Evolutionary conservation across 139 green algal species (phyloP), one percentile per base, ranked within the genome.

Genomic region (Chara braunii): DNA sequence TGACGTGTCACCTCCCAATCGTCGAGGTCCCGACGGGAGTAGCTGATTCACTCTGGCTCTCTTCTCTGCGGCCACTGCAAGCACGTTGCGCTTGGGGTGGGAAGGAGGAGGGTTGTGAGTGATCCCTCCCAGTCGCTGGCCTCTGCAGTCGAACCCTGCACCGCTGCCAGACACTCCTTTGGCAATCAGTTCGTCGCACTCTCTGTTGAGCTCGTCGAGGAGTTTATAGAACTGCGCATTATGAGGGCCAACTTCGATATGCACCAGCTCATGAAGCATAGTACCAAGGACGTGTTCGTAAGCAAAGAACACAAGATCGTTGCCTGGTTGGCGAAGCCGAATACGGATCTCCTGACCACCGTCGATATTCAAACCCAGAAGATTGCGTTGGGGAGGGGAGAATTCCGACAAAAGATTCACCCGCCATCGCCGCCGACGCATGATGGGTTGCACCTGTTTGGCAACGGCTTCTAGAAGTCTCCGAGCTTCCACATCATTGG

Each of bases 181-280:
- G 12, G 84, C 82, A 70, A 92, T 88, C 30, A 94, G 74, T 44
- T 88, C 82, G 60, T 95, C 89, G 43, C 82, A 88, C 74, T 95
- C 87, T 61, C 67, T 62, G 26, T 60, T 91, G 26, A 95, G 62
- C 64, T 95, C 84, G 31, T 95, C 88, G 8, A 95, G 76, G 23
- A 95, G 69, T 61, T 90, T 91, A 80, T 94, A 95, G 44, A 95
- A 95, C 8, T 59, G 33, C 35, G 34, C 70, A 78, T 89, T 73
- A 57, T 89, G 80, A 2, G 85, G 79, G 2, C 84, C 77, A 14
- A 65, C 40, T 8, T 83, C 60, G 60, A 86, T 94, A 75, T 94
- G 88, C 3, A 62, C 65, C 30, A 94, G 75, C 70, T 95, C 88
- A 60, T 95, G 89, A 37, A 95, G 80, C 88, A 95, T 91, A 5